Evolutionary conservation across 1,284 basidiomycete species (phyloP).

Genomic region (Inonotus hispidus): DNA sequence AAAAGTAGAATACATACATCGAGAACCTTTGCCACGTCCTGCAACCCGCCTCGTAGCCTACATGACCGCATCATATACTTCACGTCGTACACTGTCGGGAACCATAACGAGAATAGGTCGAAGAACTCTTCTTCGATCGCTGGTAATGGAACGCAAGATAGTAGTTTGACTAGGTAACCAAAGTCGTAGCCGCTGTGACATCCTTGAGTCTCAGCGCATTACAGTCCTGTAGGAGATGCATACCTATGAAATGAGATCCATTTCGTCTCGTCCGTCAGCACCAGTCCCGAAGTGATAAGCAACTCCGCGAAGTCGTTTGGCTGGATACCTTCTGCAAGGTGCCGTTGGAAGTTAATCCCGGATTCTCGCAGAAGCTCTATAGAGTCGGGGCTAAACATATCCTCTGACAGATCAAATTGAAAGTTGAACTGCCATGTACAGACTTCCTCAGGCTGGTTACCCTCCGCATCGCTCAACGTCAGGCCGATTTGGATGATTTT

Average conservation of each 20-base stretch:
- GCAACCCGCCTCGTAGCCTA: slow-evolving; percentile 91
- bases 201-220: background rate
- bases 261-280: slow-evolving; percentile 83
- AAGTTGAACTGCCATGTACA: slow-evolving; percentile 99
- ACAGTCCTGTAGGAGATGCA: slow-evolving; percentile 27
- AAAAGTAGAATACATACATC: slow-evolving; percentile 47
- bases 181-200: slow-evolving; percentile 90
- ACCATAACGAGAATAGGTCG: slow-evolving; percentile 86
- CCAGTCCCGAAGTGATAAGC: slow-evolving; percentile 93
- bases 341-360: slow-evolving; percentile 92
- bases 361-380: slow-evolving; percentile 93
- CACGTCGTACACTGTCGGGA: slow-evolving; percentile 96
- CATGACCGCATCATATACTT: slow-evolving; percentile 92
- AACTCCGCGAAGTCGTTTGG: slow-evolving; percentile 97
- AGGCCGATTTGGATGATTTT: slow-evolving; percentile 98
- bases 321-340: slow-evolving; percentile 88
- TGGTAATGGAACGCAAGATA: slow-evolving; percentile 86
- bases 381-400: slow-evolving; percentile 98
- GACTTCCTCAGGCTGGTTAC: slow-evolving; percentile 82
- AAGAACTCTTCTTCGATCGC: slow-evolving; percentile 91
- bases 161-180: slow-evolving; percentile 94
- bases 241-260: slow-evolving; percentile 99
- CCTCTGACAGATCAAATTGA: slow-evolving; percentile 83
- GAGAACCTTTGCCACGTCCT: slow-evolving; percentile 94
- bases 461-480: slow-evolving; percentile 91